Conservation (phyloP, 1,284 basidiomycete species). For the Xerocomus alliaceus region DNA sequence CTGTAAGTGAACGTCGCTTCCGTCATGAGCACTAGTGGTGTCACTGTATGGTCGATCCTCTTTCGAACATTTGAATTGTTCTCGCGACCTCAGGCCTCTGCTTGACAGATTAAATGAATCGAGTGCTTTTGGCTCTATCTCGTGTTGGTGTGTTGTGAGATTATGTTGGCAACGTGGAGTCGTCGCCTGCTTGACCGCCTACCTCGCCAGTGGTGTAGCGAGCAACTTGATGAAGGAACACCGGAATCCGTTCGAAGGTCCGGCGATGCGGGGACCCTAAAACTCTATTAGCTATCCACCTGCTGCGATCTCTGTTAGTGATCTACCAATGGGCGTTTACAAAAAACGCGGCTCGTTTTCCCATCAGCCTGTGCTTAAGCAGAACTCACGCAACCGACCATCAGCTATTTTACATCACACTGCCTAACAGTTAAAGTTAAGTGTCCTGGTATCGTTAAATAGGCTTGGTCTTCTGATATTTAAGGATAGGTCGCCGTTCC, state of each 20-base stretch:
- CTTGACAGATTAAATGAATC: background rate
- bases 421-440: conserved; percentile 38
- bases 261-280: conserved; percentile 34
- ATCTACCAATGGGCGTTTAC: conserved; percentile 36
- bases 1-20: conserved; percentile 12
- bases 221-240: conserved; percentile 3
- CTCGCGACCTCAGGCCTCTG: background rate
- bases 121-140: conserved; percentile 7
- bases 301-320: conserved; percentile 22
- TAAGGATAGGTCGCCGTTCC: conserved; percentile 34
- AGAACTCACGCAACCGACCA: conserved; percentile 38
- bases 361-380: conserved; percentile 28
- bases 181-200: background rate
- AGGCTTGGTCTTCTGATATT: conserved; percentile 34
- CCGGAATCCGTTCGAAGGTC: conserved; percentile 4
- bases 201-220: background rate
- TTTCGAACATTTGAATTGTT: conserved; percentile 13
- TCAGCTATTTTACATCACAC: conserved; percentile 45
- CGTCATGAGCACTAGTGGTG: conserved; percentile 14
- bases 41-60: background rate
- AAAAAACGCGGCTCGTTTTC: conserved; percentile 31
- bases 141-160: conserved; percentile 1
- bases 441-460: conserved; percentile 32
- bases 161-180: background rate
- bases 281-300: conserved; percentile 41